These are phyloP conservation scores for Daldinia concentrica DNA, from an alignment of 495 filamentous ascomycete species.

Conservation along the genomic window DNA sequence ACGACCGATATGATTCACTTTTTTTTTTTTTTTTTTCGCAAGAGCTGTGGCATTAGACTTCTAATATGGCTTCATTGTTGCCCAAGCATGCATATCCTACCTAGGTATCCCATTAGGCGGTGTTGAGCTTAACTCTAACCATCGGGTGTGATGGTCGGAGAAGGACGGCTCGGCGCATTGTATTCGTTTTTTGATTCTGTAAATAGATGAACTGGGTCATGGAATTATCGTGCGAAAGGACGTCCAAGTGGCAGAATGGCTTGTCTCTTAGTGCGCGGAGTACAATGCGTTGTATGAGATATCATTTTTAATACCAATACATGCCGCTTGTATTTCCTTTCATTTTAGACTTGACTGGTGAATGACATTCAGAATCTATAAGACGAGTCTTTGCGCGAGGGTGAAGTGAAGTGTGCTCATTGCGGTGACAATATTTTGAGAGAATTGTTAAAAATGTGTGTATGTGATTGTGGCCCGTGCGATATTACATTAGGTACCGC, in stretches of 20 bases:
- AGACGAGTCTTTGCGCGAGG: neutral
- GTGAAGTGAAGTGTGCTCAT: conserved; percentile 1
- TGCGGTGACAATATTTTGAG: conserved; percentile 10
- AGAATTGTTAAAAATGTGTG: conserved; percentile 28
- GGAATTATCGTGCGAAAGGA: conserved; percentile 15
- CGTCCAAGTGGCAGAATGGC: conserved; percentile 13
- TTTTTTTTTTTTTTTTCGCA: neutral
- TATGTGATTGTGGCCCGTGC: conserved; percentile 20
- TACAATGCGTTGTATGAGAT: conserved; percentile 18
- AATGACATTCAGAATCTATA: neutral
- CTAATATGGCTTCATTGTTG: conserved; percentile 21
- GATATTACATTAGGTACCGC: neutral
- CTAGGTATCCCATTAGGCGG: conserved; percentile 23
- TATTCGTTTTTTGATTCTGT: conserved; percentile 12
- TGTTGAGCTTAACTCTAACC: conserved; percentile 42
- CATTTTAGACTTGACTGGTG: neutral
- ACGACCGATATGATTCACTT: conserved; percentile 36
- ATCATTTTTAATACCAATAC: conserved; percentile 20
- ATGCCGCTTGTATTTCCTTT: conserved; percentile 8
- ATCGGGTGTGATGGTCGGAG: conserved; percentile 27
- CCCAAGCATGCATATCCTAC: conserved; percentile 37
- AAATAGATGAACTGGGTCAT: neutral
- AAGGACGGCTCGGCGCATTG: conserved; percentile 44
- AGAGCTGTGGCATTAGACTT: conserved; percentile 33
- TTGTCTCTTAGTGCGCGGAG: conserved; percentile 15